Evolutionary conservation across 208 protist species (phyloP).

Genomic region (Leishmania arabica): DNA sequence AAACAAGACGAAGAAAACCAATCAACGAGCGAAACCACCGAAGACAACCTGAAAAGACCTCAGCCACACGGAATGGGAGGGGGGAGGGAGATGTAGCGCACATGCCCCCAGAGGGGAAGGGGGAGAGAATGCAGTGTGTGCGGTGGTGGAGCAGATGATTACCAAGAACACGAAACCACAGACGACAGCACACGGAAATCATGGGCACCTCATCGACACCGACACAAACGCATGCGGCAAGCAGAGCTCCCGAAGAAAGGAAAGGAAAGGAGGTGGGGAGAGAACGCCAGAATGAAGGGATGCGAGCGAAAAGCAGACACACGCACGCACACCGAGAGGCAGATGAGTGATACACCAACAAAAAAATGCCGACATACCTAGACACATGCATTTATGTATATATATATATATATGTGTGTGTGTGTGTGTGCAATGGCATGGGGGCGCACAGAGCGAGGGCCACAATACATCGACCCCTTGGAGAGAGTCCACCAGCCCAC

Average conservation of each 20-base stretch:
- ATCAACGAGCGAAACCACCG: background rate
- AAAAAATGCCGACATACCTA: background rate
- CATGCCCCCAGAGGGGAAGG: background rate
- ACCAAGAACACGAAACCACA: background rate
- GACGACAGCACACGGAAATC: background rate
- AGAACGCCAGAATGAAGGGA: background rate
- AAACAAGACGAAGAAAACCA: background rate
- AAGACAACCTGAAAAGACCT: background rate
- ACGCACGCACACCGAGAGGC: background rate
- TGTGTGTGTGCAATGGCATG: background rate
- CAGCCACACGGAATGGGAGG: no score
- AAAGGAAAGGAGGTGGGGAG: background rate
- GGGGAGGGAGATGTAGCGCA: background rate
- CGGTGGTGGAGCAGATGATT: background rate
- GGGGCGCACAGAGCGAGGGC: background rate
- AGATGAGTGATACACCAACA: conserved; percentile 1
- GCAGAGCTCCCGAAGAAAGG: background rate
- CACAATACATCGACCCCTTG: background rate
- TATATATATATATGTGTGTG: background rate
- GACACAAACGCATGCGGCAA: background rate
- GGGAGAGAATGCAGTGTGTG: background rate
- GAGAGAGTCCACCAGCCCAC: background rate
- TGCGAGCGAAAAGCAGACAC: background rate
- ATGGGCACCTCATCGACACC: background rate
- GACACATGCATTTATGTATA: background rate